Conservation (phyloP, 176 grass and related monocot genomes). For the Aegilops longissima region DNA sequence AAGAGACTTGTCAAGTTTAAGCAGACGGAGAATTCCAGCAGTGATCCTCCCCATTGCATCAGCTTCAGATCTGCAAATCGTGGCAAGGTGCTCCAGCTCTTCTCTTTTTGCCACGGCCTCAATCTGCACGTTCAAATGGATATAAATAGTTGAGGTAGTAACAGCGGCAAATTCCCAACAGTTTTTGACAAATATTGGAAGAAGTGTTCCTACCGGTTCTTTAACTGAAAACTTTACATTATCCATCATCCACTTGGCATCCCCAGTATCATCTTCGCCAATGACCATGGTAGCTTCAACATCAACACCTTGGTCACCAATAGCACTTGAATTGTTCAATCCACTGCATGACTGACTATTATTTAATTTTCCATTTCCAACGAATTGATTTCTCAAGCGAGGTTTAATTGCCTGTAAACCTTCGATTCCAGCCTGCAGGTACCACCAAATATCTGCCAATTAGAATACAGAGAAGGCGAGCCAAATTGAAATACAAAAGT, state of each 20-base stretch:
- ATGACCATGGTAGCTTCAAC: slow-evolving; percentile 74
- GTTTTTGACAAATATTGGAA: slow-evolving; percentile 25
- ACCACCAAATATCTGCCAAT: slow-evolving; percentile 19
- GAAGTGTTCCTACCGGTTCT: slow-evolving; percentile 62
- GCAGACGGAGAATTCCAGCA: slow-evolving; percentile 84
- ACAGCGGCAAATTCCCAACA: slow-evolving; percentile 9
- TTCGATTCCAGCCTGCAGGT: slow-evolving; percentile 78
- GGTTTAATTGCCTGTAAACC: slow-evolving; percentile 96
- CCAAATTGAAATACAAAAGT: slow-evolving; percentile 25
- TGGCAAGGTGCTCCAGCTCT: slow-evolving; percentile 80
- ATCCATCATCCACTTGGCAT: slow-evolving; percentile 78
- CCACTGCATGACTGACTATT: slow-evolving; percentile 25
- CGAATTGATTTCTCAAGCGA: slow-evolving; percentile 36
- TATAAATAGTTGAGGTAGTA: slow-evolving; percentile 19
- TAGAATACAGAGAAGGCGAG: not conserved
- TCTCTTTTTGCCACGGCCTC: slow-evolving; percentile 91
- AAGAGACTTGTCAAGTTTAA: slow-evolving; percentile 96
- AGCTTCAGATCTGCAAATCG: slow-evolving; percentile 84
- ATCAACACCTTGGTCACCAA: slow-evolving; percentile 73
- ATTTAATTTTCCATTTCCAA: slow-evolving; percentile 40
- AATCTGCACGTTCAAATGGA: slow-evolving; percentile 53
- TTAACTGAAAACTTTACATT: slow-evolving; percentile 98
- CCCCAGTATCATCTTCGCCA: slow-evolving; percentile 57
- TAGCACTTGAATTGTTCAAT: slow-evolving; percentile 24
- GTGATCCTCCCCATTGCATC: slow-evolving; percentile 95